phyloP scores from a whole-genome alignment of 805 yeast species.

The Pichia pseudocactophila region DNA sequence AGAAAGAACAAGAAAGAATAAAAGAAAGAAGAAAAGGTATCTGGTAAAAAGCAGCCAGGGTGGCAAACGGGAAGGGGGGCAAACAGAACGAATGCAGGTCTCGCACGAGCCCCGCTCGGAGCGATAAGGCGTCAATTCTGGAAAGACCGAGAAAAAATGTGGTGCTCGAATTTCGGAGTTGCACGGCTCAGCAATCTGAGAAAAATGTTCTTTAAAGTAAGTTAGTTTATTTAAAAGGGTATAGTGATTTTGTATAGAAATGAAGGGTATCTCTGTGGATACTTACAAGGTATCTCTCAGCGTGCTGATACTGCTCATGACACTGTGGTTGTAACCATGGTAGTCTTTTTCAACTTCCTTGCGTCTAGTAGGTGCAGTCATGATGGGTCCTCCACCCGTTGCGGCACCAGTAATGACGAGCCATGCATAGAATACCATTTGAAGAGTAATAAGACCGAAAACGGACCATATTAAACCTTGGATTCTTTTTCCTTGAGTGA shows the following conservation, averaged over 20 bases:
- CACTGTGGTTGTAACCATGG: slow-evolving; percentile 7
- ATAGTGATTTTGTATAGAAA: too few species aligned
- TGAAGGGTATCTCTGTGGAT: too few species aligned
- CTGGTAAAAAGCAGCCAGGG: not conserved
- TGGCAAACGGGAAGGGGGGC: not conserved
- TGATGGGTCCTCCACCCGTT: too few species aligned
- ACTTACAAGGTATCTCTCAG: slow-evolving; percentile 10
- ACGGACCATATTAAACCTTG: slow-evolving; percentile 10
- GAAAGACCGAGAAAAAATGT: too few species aligned
- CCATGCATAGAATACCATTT: slow-evolving; percentile 5
- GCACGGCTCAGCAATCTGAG: too few species aligned
- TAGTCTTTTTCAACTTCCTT: slow-evolving; percentile 9
- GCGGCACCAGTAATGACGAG: not conserved
- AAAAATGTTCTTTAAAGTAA: too few species aligned
- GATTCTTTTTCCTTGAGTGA: slow-evolving; percentile 4
- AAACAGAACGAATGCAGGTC: not conserved
- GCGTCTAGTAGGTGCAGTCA: too few species aligned
- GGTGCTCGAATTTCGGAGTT: too few species aligned
- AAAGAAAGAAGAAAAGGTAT: not conserved
- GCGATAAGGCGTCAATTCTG: not conserved
- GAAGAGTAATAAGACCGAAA: slow-evolving; percentile 8
- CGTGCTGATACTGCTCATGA: slow-evolving; percentile 12
- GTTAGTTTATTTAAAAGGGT: too few species aligned
- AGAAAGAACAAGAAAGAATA: slow-evolving; percentile 51
- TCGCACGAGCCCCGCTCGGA: slow-evolving; percentile 20